Percentiles rank a stretch among this genome's conserved stretches.
Conservation (phyloP, 257 asterid genomes). For the Solanum etuberosum region DNA sequence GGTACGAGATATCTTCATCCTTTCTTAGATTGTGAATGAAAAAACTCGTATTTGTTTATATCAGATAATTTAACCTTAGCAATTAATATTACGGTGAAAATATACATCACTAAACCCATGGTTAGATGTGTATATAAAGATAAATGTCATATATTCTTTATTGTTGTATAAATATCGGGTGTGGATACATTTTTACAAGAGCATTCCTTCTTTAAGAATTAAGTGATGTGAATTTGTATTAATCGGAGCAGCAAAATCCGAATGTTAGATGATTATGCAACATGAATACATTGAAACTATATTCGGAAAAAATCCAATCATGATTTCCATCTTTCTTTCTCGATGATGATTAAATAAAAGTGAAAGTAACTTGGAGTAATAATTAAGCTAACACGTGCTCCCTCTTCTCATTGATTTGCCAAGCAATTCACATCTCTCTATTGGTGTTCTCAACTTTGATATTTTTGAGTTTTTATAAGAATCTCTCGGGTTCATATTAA, state of each 20-base stretch:
- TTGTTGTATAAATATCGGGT: background rate
- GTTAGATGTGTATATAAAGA: background rate
- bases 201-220: background rate
- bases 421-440: background rate
- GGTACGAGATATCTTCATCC: background rate
- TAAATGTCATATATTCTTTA: background rate
- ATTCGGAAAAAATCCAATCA: background rate
- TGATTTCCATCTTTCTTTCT: background rate
- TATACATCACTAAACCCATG: background rate
- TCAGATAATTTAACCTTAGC: background rate
- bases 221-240: background rate
- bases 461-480: background rate
- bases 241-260: background rate
- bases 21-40: background rate
- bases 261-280: background rate
- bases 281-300: background rate
- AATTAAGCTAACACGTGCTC: background rate
- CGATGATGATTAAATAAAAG: background rate
- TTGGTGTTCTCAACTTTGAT: background rate
- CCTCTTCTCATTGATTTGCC: background rate
- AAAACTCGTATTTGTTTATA: background rate
- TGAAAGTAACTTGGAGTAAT: background rate
- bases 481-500: fast-evolving
- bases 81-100: background rate
- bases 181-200: background rate